A percentile compares a stretch with the other conserved stretches of the same genome.
Conservation (phyloP, 2,329 filamentous ascomycete species). For the Iodosphaeria phyllophila region DNA sequence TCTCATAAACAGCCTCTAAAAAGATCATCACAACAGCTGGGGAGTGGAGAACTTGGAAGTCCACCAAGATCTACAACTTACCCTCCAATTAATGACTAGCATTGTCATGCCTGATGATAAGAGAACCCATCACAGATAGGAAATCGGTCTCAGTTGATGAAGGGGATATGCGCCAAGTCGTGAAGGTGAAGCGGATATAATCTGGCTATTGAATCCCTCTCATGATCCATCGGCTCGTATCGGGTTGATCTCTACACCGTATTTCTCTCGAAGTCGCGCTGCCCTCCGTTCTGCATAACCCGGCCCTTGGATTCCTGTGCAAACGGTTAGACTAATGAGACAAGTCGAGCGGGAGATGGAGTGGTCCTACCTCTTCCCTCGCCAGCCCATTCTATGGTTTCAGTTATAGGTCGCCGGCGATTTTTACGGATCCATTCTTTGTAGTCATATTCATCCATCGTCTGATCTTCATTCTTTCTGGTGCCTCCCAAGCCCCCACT, state of each 20-base stretch:
- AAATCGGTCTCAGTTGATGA: neutral
- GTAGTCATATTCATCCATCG: constrained; percentile 53
- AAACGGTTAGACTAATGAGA: constrained; percentile 3
- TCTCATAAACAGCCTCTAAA: constrained; percentile 3
- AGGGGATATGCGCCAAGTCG: too few species aligned
- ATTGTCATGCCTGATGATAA: neutral
- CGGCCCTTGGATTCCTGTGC: constrained; percentile 55
- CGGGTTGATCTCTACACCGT: constrained; percentile 67
- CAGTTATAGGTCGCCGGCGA: constrained; percentile 54
- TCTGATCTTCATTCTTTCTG: constrained; percentile 22
- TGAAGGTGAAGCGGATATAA: neutral
- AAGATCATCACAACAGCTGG: constrained; percentile 2
- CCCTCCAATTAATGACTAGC: neutral
- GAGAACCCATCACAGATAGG: neutral
- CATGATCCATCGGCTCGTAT: constrained; percentile 27
- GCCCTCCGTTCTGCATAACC: constrained; percentile 74
- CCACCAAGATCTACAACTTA: neutral
- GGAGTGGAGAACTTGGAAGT: neutral
- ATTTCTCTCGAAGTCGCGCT: constrained; percentile 67
- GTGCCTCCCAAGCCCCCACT: constrained; percentile 39
- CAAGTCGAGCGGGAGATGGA: constrained; percentile 1
- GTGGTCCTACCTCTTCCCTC: constrained; percentile 60
- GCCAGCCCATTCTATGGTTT: constrained; percentile 66
- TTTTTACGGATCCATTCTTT: constrained; percentile 59
- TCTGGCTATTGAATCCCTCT: neutral